Percentiles rank a stretch among this genome's conserved stretches.
phyloP scores from a whole-genome alignment of 345 rosid species.

The Adansonia digitata region DNA sequence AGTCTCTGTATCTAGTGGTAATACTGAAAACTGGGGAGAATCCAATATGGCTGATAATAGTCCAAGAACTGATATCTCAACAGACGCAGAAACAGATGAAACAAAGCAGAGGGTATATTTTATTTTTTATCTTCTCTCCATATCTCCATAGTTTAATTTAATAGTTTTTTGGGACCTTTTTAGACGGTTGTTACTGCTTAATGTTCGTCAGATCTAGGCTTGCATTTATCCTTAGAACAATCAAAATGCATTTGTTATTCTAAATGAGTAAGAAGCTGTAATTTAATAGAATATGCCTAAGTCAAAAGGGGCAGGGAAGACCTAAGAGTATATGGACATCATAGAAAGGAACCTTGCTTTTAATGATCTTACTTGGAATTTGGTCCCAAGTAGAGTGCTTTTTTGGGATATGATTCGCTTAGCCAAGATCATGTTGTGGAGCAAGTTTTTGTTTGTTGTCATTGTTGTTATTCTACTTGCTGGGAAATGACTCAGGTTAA shows the following conservation, averaged over 20 bases:
- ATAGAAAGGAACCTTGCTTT: neutral
- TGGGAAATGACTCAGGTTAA: neutral
- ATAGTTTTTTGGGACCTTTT: neutral
- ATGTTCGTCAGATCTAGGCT: neutral
- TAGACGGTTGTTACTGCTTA: neutral
- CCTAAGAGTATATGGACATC: neutral
- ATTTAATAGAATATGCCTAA: neutral
- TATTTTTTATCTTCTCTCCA: neutral
- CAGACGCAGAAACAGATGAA: constrained; percentile 89
- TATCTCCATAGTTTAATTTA: neutral
- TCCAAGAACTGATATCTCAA: constrained; percentile 83
- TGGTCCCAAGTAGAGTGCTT: neutral
- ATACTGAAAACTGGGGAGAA: constrained; percentile 43
- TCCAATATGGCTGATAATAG: constrained; percentile 86
- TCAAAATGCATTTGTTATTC: neutral
- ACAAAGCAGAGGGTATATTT: constrained; percentile 66
- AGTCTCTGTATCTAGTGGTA: constrained; percentile 33
- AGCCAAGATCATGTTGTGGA: neutral
- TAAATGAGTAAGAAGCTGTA: neutral
- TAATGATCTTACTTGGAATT: neutral
- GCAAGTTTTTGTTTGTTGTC: neutral
- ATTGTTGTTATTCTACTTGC: constrained; percentile 1
- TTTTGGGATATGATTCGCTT: neutral
- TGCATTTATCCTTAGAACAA: neutral
- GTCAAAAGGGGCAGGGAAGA: neutral